phyloP scores from a whole-genome alignment of 2,329 filamentous ascomycete genomes.

The Diaporthe eres region DNA sequence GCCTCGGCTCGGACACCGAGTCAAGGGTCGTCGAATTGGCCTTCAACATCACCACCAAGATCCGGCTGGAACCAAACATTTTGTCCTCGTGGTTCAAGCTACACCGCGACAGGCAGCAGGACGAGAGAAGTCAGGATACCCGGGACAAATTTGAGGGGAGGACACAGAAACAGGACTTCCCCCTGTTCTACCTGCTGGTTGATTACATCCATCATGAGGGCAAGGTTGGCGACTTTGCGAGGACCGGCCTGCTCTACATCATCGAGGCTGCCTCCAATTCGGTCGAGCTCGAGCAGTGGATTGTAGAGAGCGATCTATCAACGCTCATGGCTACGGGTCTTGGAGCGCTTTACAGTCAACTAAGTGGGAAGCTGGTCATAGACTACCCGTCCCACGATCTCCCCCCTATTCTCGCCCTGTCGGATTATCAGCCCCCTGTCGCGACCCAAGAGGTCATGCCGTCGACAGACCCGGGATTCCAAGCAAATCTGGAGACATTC shows the following conservation, averaged over 20 bases:
- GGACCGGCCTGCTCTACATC: constrained; percentile 94
- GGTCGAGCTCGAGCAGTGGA: constrained; percentile 89
- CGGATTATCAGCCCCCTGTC: constrained; percentile 85
- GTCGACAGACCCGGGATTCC: constrained; percentile 81
- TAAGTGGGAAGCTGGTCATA: constrained; percentile 85
- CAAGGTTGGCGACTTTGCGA: constrained; percentile 93
- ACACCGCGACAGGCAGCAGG: constrained; percentile 54
- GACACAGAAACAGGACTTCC: constrained; percentile 93
- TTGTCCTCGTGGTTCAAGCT: constrained; percentile 92
- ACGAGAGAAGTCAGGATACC: constrained; percentile 59
- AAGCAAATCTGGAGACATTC: constrained; percentile 92
- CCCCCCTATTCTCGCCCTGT: constrained; percentile 87
- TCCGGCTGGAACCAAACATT: constrained; percentile 88
- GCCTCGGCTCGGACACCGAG: constrained; percentile 85
- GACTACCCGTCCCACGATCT: constrained; percentile 81
- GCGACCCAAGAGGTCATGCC: constrained; percentile 79
- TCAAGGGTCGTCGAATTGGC: constrained; percentile 91
- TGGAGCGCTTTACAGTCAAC: constrained; percentile 79
- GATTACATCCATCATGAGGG: constrained; percentile 98
- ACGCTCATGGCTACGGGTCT: constrained; percentile 97
- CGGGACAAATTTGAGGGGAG: constrained; percentile 83
- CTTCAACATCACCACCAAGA: constrained; percentile 97
- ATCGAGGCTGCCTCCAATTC: constrained; percentile 93
- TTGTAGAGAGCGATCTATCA: constrained; percentile 95
- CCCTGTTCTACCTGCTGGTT: constrained; percentile 93